These are phyloP conservation scores for Fusarium setosum DNA, from an alignment of 2,329 filamentous ascomycete species.

Conservation along the genomic window DNA sequence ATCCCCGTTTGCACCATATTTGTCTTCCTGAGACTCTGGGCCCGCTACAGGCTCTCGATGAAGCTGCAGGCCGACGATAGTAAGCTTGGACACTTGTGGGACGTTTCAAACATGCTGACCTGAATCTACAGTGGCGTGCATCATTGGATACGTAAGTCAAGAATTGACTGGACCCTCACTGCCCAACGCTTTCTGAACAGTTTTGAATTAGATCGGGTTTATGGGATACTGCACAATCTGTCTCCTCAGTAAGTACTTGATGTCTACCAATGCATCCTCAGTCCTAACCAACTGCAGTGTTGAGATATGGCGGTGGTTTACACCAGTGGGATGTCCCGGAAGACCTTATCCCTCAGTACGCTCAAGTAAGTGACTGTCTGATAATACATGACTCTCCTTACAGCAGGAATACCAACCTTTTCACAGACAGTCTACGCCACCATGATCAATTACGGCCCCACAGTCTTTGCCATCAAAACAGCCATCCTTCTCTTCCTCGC, in stretches of 20 bases:
- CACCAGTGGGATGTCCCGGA: conserved; percentile 31
- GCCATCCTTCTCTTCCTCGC: conserved; percentile 28
- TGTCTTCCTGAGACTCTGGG: conserved; percentile 14
- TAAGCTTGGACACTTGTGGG: background rate
- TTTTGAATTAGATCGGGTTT: conserved; percentile 13
- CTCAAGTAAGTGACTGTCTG: background rate
- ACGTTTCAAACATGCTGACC: accelerated
- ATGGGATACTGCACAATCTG: conserved; percentile 29
- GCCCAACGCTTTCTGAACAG: background rate
- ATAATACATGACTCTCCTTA: background rate
- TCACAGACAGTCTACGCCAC: conserved; percentile 23
- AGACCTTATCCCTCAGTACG: conserved; percentile 12
- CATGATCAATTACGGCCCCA: conserved; percentile 29
- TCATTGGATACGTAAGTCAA: conserved; percentile 19
- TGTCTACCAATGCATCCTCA: accelerated
- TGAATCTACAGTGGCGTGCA: conserved; percentile 3
- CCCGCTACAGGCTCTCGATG: conserved; percentile 23
- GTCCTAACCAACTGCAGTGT: background rate
- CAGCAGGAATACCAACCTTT: background rate
- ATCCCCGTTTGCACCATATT: conserved; percentile 19
- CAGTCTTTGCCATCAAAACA: conserved; percentile 26
- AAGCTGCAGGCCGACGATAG: conserved; percentile 15
- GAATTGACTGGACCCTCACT: accelerated
- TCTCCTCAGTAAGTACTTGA: conserved; percentile 1
- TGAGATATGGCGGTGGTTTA: conserved; percentile 21